Base-by-base conservation (phyloP, 1,139 yeast species). In the Suhomyces panamericanus region DNA sequence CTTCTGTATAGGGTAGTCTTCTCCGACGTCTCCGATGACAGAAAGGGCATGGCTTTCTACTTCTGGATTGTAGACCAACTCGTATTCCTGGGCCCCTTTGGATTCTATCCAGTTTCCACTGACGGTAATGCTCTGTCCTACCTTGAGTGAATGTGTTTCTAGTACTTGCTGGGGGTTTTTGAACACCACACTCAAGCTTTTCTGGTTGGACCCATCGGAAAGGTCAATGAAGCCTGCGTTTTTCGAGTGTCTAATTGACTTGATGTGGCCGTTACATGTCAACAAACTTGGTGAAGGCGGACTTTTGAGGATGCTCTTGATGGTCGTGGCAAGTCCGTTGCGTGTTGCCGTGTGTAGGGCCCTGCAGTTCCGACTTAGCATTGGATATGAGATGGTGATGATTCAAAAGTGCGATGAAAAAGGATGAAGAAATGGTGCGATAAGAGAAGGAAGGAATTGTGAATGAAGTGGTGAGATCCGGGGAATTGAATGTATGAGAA, bases 1-100 rank as follows among this genome's bases (percentile, higher is more conserved):
- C 60, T 90, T 91, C 57, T 90, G 97, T 41, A 93, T 67, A 0
- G 98, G 97, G 59, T 85, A 93, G 32, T 70, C 68, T 1, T 77
- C 78, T 0, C 80, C 72, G 0, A 88, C 86, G 28, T 69, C 67
- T 0, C 95, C 95, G 6, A 70, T 49, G 1, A 73, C 49, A 4
- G 55, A 35, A 3, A 70, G 38, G 3, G 42, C 29, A 44, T 70
- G 73, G 2, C 32, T 24, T 0, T 56, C 50, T 29, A 59, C 51
- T 0, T 60, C 42, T 1, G 71, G 51, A 35, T 62, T 57, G 46
- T 57, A 64, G 3, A 57, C 57, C 16, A 74, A 48, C 49, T 75
- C 77, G 44, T 54, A 62, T 9, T 55, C 54, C 51, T 71, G 77
- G 1, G 55, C 52, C 4, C 76, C 73, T 16, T 39, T 39, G 2